Conservation (phyloP, 2,329 filamentous ascomycete species). For the Fusarium tanahbumbuense region DNA sequence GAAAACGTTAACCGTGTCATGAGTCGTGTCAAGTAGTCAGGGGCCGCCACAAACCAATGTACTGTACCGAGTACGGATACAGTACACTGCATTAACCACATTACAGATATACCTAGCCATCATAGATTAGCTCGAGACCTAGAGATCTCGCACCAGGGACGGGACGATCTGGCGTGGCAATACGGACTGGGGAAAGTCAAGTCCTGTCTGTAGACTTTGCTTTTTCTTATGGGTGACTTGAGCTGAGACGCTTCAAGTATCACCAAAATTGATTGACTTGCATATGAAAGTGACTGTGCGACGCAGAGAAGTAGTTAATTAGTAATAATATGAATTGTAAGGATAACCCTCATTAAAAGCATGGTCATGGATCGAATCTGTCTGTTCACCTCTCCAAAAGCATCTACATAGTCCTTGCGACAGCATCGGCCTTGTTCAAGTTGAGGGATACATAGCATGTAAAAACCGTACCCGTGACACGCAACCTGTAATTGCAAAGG, state of each 20-base stretch:
- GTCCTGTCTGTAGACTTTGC: slow-evolving; percentile 9
- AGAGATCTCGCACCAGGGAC: slow-evolving; percentile 39
- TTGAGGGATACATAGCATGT: neutral
- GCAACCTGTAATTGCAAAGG: neutral
- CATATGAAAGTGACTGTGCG: neutral
- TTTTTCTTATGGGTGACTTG: slow-evolving; percentile 19
- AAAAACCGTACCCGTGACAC: neutral
- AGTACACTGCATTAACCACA: no score
- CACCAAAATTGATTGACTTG: slow-evolving; percentile 11
- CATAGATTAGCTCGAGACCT: slow-evolving; percentile 28
- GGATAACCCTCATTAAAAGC: neutral
- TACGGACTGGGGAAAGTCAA: slow-evolving; percentile 29
- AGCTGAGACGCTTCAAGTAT: slow-evolving; percentile 22
- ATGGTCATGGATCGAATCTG: neutral
- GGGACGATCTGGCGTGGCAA: slow-evolving; percentile 41
- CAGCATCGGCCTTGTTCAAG: neutral
- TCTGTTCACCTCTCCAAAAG: neutral
- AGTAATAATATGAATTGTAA: neutral
- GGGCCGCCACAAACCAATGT: slow-evolving; percentile 7
- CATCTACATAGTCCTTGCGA: neutral
- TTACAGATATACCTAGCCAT: neutral
- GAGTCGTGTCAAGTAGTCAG: slow-evolving; percentile 15
- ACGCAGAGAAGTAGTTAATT: neutral
- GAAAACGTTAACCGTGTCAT: slow-evolving; percentile 29
- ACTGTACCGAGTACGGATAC: neutral